These are phyloP conservation scores for Verbena officinalis DNA, from an alignment of 257 asterid species.

Conservation along the genomic window DNA sequence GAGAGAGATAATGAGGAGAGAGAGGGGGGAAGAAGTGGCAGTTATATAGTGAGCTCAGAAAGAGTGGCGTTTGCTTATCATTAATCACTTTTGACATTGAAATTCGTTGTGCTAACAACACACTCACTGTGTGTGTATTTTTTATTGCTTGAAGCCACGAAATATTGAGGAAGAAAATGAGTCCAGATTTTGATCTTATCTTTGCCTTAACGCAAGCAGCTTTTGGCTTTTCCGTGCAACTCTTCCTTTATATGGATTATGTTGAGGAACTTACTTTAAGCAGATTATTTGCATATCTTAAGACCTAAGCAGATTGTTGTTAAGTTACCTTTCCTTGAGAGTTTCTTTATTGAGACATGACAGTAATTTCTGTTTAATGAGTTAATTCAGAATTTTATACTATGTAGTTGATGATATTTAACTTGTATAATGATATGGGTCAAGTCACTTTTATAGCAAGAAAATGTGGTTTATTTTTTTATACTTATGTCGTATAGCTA, in stretches of 20 bases:
- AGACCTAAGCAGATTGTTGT: neutral
- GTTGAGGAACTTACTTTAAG: neutral
- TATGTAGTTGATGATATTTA: neutral
- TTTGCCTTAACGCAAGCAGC: constrained; percentile 49
- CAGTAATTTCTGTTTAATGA: neutral
- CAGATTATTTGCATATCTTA: neutral
- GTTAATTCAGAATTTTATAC: neutral
- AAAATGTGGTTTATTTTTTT: neutral
- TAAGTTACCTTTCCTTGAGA: neutral
- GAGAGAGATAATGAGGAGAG: constrained; percentile 22
- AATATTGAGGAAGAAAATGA: constrained; percentile 13
- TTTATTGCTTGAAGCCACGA: constrained; percentile 44
- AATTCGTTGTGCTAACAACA: constrained; percentile 22
- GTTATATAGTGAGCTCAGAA: constrained; percentile 53
- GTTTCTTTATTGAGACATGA: neutral
- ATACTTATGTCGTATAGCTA: too few relatives aligned
- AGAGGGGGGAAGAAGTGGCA: constrained; percentile 22
- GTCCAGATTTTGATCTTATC: constrained; percentile 41
- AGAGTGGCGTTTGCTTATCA: constrained; percentile 33
- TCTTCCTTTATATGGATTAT: constrained; percentile 3
- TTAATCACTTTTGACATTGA: constrained; percentile 29
- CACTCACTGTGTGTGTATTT: constrained; percentile 22
- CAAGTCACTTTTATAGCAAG: neutral
- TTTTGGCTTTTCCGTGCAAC: constrained; percentile 21
- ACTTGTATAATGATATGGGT: neutral